These are phyloP conservation scores for Salvia splendens DNA, from an alignment of 257 asterid species.

Conservation along the genomic window DNA sequence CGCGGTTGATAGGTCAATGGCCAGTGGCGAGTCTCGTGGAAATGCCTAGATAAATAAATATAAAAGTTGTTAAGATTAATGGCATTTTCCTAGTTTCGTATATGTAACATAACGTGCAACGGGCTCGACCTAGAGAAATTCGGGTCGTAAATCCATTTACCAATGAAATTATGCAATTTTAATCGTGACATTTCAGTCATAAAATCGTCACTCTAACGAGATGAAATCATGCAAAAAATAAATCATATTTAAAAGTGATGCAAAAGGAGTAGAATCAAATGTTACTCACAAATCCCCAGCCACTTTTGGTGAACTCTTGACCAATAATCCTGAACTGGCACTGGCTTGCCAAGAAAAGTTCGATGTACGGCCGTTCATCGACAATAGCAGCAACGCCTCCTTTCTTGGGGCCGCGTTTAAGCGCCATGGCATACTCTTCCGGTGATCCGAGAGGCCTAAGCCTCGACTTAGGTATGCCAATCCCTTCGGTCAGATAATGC, in stretches of 20 bases:
- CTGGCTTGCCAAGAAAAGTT: constrained; percentile 59
- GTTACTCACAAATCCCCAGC: constrained; percentile 68
- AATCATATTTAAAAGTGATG: no score
- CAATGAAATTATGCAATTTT: no score
- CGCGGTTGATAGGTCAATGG: constrained; percentile 62
- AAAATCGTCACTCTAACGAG: no score
- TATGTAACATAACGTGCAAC: no score
- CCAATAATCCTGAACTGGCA: constrained; percentile 62
- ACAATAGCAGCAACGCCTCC: constrained; percentile 65
- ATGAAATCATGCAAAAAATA: neutral
- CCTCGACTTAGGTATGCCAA: constrained; percentile 51
- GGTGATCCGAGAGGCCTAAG: constrained; percentile 57
- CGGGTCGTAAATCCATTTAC: no score
- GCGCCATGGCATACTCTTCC: constrained; percentile 55
- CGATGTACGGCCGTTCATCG: constrained; percentile 62
- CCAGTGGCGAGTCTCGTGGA: constrained; percentile 65
- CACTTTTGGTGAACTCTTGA: constrained; percentile 58
- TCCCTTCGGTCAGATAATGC: constrained; percentile 46
- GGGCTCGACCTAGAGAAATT: no score
- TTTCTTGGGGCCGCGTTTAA: constrained; percentile 46
- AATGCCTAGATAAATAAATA: constrained; percentile 45
- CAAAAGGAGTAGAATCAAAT: neutral
- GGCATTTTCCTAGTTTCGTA: no score
- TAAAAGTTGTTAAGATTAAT: no score
- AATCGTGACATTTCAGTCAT: neutral